phyloP scores from a whole-genome alignment of 768 basidiomycete species.

The Amanita thiersii region DNA sequence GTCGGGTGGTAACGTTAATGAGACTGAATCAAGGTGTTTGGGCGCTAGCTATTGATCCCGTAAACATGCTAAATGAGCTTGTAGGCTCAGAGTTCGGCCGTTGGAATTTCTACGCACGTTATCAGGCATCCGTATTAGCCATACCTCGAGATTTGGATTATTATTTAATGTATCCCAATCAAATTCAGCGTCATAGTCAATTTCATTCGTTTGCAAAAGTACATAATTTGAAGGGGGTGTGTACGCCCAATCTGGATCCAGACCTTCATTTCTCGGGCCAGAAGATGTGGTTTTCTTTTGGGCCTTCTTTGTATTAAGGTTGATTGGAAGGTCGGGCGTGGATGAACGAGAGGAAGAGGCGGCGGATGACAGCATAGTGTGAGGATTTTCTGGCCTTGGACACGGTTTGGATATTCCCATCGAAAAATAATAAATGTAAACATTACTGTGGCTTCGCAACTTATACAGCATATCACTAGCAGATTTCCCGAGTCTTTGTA shows the following conservation, averaged over 20 bases:
- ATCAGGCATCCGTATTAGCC: slow-evolving; percentile 64
- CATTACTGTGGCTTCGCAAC: no score
- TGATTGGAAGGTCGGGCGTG: no score
- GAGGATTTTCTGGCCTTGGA: no score
- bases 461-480: no score
- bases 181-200: slow-evolving; percentile 44
- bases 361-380: no score
- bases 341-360: not conserved
- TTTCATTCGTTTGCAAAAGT: slow-evolving; percentile 12
- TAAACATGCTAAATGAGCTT: not conserved
- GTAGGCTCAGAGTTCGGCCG: not conserved
- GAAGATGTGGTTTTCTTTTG: slow-evolving; percentile 10
- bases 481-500: no score
- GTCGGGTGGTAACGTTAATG: slow-evolving; percentile 34
- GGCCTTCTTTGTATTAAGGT: not conserved
- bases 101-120: slow-evolving; percentile 45
- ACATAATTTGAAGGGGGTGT: slow-evolving; percentile 46
- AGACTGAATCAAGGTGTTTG: slow-evolving; percentile 48
- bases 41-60: slow-evolving; percentile 46
- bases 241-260: slow-evolving; percentile 51
- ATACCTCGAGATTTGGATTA: slow-evolving; percentile 56
- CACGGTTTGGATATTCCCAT: no score
- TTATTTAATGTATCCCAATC: slow-evolving; percentile 61
- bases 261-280: slow-evolving; percentile 43
- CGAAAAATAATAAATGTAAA: no score